These are phyloP conservation scores for Salix purpurea DNA, from an alignment of 345 rosid species.

Conservation along the genomic window DNA sequence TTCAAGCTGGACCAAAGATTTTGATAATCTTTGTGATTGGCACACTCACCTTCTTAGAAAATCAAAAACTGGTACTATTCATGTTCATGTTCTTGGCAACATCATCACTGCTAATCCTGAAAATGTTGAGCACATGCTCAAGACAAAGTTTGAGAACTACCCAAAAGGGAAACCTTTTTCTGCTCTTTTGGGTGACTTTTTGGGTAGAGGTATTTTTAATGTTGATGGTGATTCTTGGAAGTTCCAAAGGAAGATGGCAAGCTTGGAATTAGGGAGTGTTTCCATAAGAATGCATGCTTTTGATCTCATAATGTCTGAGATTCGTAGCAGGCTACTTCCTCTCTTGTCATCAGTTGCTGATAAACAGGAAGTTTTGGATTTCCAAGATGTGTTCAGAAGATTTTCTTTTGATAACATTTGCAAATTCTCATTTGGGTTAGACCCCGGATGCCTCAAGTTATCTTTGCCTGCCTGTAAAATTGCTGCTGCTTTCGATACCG, in stretches of 20 bases:
- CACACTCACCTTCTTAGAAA: conserved; percentile 35
- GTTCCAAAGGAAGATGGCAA: conserved; percentile 55
- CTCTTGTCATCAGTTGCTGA: conserved; percentile 18
- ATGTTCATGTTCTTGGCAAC: conserved; percentile 34
- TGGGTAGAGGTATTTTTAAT: conserved; percentile 61
- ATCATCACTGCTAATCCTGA: conserved; percentile 39
- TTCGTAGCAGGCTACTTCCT: conserved; percentile 42
- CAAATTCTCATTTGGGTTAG: conserved; percentile 61
- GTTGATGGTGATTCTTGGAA: conserved; percentile 56
- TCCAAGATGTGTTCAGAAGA: conserved; percentile 57
- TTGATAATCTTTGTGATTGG: conserved; percentile 46
- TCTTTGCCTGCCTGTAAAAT: conserved; percentile 39
- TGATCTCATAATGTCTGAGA: conserved; percentile 34
- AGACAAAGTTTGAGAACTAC: conserved; percentile 39
- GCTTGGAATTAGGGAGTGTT: conserved; percentile 45
- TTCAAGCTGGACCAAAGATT: conserved; percentile 36
- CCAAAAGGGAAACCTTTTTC: conserved; percentile 53
- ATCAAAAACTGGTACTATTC: conserved; percentile 37
- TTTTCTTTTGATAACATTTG: conserved; percentile 67
- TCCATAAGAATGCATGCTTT: conserved; percentile 36
- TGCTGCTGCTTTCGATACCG: conserved; percentile 52
- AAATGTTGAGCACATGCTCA: conserved; percentile 45
- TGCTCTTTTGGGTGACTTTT: conserved; percentile 38
- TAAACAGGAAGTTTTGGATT: conserved; percentile 28
- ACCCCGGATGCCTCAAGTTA: conserved; percentile 53